A percentile compares a stretch with the other conserved stretches of the same genome.
phyloP scores from a whole-genome alignment of 2,329 filamentous ascomycete species.

The Claviceps sp. region DNA sequence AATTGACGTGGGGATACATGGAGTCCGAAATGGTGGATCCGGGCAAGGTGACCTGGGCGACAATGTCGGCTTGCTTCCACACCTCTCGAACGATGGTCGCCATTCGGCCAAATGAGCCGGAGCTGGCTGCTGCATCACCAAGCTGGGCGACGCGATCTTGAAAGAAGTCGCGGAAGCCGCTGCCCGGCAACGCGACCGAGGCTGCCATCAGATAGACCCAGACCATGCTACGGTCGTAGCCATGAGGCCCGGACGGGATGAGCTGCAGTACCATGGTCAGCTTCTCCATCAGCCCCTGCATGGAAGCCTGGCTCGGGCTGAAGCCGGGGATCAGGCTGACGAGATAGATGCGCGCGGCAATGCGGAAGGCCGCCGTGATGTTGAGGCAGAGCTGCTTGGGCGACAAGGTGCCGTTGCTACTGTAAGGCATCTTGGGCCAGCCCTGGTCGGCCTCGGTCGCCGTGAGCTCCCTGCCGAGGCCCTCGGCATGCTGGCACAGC shows the following conservation, averaged over 20 bases:
- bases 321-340: conserved; percentile 89
- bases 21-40: conserved; percentile 22
- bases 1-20: conserved; percentile 62
- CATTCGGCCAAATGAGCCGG: conserved; percentile 79
- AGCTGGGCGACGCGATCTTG: conserved; percentile 60
- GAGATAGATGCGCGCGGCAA: conserved; percentile 91
- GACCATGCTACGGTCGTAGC: conserved; percentile 80
- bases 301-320: conserved; percentile 59
- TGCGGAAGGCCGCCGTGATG: conserved; percentile 80
- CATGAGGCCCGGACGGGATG: conserved; percentile 68
- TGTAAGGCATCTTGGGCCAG: conserved; percentile 47
- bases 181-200: conserved; percentile 58
- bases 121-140: conserved; percentile 63
- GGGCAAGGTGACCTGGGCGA: conserved; percentile 23
- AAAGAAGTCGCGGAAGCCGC: conserved; percentile 66
- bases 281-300: conserved; percentile 63
- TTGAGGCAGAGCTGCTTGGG: conserved; percentile 76
- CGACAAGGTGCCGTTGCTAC: conserved; percentile 59
- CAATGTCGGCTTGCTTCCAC: conserved; percentile 64
- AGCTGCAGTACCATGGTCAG: conserved; percentile 64
- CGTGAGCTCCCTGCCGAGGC: conserved; percentile 77
- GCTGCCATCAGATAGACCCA: conserved; percentile 91
- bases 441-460: conserved; percentile 56
- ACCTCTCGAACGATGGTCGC: conserved; percentile 66
- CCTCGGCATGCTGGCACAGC: conserved; percentile 78